phyloP scores from a whole-genome alignment of 169 alveolate species.

The Ichthyophthirius multifiliis region DNA sequence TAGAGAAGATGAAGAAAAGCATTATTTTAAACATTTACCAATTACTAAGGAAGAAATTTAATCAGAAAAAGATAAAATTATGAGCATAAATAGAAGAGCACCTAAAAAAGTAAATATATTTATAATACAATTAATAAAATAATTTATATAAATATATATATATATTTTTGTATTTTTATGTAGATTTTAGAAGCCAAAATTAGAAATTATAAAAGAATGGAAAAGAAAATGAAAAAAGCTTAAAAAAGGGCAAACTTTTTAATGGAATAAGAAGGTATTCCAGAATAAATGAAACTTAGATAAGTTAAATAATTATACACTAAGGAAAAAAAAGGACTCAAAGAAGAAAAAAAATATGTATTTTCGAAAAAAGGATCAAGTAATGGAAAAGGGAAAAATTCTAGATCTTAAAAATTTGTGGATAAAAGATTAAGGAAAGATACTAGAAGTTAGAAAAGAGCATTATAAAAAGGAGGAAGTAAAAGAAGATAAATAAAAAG shows the following conservation, averaged over 20 bases:
- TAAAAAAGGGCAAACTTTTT: conserved; percentile 83
- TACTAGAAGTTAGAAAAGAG: conserved; percentile 83
- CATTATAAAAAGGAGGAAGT: not conserved
- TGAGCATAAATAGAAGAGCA: conserved; percentile 94
- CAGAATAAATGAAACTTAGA: conserved; percentile 86
- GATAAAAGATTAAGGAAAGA: conserved; percentile 96
- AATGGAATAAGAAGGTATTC: conserved; percentile 87
- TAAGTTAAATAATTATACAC: conserved; percentile 85
- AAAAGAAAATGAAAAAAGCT: conserved; percentile 89
- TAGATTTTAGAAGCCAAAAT: conserved; percentile 90
- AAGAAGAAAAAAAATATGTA: conserved; percentile 57
- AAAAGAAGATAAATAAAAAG: not conserved
- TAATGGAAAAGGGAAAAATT: conserved; percentile 79
- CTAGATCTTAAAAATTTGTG: conserved; percentile 88
- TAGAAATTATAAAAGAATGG: conserved; percentile 91
- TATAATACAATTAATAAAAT: not conserved
- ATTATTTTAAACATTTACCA: conserved; percentile 92
- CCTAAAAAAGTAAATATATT: conserved; percentile 90
- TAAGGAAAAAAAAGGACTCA: conserved; percentile 65
- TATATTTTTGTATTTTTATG: not conserved
- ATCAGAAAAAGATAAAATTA: conserved; percentile 91
- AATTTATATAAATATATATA: too few species aligned
- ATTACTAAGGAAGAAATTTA: conserved; percentile 93
- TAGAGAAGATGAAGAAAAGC: conserved; percentile 94
- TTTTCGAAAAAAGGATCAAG: conserved; percentile 74